Conservation (phyloP, 148 eudicot species). For the Cornus kousa region DNA sequence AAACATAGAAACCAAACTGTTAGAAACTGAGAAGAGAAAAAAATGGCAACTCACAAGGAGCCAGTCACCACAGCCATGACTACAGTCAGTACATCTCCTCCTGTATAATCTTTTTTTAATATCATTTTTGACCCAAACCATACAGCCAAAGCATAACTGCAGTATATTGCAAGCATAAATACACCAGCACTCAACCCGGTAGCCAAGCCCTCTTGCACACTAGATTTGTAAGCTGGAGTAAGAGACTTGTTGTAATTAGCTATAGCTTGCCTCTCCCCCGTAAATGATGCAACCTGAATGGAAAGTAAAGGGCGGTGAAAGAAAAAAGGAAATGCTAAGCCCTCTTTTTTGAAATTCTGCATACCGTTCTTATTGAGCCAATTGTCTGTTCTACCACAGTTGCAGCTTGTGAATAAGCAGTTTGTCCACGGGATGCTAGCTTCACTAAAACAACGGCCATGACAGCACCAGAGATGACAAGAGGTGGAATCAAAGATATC, state of each 20-base stretch:
- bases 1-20: too few species aligned
- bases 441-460: slow-evolving; percentile 32
- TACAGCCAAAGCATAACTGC: slow-evolving; percentile 47
- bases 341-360: not conserved
- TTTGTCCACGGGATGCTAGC: slow-evolving; percentile 33
- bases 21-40: not conserved
- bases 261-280: slow-evolving; percentile 50
- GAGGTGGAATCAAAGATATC: slow-evolving; percentile 41
- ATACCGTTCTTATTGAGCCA: slow-evolving; percentile 50
- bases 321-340: not conserved
- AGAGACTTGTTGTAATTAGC: slow-evolving; percentile 34
- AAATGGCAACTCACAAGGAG: slow-evolving; percentile 32
- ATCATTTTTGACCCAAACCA: slow-evolving; percentile 54
- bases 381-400: slow-evolving; percentile 53
- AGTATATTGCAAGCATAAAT: slow-evolving; percentile 22
- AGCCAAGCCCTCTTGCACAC: slow-evolving; percentile 46
- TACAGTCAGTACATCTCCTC: slow-evolving; percentile 41
- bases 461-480: slow-evolving; percentile 29
- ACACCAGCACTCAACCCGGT: slow-evolving; percentile 42
- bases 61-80: slow-evolving; percentile 38
- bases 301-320: not conserved
- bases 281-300: slow-evolving; percentile 50
- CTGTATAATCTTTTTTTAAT: slow-evolving; percentile 32
- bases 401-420: slow-evolving; percentile 47
- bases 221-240: slow-evolving; percentile 36